A percentile compares a stretch with the other conserved stretches of the same genome.
Evolutionary conservation across 1,139 yeast species (phyloP).

Genomic region (Nakaseomyces nivariensis): DNA sequence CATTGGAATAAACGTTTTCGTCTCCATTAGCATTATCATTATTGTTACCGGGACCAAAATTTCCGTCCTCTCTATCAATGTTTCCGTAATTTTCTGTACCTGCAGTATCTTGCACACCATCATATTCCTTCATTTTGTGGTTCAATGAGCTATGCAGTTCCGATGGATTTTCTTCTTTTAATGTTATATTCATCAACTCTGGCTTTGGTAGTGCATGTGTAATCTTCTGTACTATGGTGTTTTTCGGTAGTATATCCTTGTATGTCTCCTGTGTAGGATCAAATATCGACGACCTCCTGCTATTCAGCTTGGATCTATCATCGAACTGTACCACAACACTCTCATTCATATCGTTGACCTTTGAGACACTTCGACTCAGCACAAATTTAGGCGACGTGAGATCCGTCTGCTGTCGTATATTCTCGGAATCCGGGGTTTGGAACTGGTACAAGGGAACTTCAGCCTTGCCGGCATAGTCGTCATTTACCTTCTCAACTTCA

Average conservation of each 20-base stretch:
- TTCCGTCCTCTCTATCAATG: conserved; percentile 3
- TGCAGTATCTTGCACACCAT: conserved; percentile 4
- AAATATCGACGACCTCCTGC: neutral
- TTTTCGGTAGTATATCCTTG: neutral
- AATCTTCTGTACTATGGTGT: neutral
- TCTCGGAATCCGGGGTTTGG: neutral
- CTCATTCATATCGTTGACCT: neutral
- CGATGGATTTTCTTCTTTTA: neutral
- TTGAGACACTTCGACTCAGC: neutral
- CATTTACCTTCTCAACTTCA: neutral
- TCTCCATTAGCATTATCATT: conserved; percentile 9
- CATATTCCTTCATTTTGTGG: neutral
- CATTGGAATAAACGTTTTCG: conserved; percentile 5
- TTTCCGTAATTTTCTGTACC: neutral
- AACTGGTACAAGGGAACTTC: neutral
- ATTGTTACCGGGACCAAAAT: conserved; percentile 9
- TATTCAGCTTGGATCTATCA: conserved; percentile 1
- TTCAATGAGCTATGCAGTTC: neutral
- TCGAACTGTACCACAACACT: neutral
- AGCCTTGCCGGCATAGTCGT: too few relatives aligned
- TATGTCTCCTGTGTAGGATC: neutral
- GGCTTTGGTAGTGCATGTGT: neutral
- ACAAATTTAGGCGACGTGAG: neutral
- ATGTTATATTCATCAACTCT: neutral
- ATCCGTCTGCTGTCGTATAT: neutral